These are phyloP conservation scores for Pseudocercospora macadamiae DNA, from an alignment of 2,329 filamentous ascomycete genomes.

Conservation along the genomic window DNA sequence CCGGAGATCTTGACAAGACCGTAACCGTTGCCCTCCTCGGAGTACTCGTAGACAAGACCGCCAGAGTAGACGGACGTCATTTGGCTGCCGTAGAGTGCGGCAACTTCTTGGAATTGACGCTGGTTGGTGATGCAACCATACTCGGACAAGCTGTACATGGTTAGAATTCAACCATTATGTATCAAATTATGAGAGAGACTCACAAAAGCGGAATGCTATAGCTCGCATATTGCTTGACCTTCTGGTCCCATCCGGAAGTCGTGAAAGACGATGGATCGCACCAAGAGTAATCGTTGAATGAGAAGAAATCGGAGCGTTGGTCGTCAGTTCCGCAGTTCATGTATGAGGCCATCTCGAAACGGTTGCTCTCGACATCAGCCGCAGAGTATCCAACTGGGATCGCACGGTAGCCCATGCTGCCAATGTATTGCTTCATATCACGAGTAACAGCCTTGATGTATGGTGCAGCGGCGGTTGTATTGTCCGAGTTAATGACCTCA, in stretches of 20 bases:
- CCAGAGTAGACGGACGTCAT: slow-evolving; percentile 94
- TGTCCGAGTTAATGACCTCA: slow-evolving; percentile 67
- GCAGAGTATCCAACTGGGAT: slow-evolving; percentile 82
- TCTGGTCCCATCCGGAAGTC: slow-evolving; percentile 78
- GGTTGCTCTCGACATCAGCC: slow-evolving; percentile 83
- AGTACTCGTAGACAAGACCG: slow-evolving; percentile 95
- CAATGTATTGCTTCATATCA: slow-evolving; percentile 80
- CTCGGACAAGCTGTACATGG: slow-evolving; percentile 83
- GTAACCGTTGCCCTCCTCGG: slow-evolving; percentile 75
- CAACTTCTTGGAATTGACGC: slow-evolving; percentile 79
- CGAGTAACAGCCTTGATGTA: slow-evolving; percentile 74
- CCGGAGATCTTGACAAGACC: slow-evolving; percentile 73
- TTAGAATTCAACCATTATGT: slow-evolving; percentile 19
- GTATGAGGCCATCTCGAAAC: slow-evolving; percentile 83
- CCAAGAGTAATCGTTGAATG: slow-evolving; percentile 89
- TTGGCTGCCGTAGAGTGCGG: slow-evolving; percentile 74
- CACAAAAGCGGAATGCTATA: slow-evolving; percentile 85
- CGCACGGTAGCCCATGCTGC: slow-evolving; percentile 66
- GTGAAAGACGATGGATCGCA: slow-evolving; percentile 72
- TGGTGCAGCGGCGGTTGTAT: slow-evolving; percentile 66
- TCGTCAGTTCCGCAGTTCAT: slow-evolving; percentile 91
- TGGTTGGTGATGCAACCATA: slow-evolving; percentile 85
- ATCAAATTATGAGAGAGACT: slow-evolving; percentile 28
- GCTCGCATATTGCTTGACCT: slow-evolving; percentile 83
- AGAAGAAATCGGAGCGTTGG: slow-evolving; percentile 84